These are phyloP conservation scores for Penicillium sp. DNA, from an alignment of 2,329 filamentous ascomycete genomes.

Conservation along the genomic window DNA sequence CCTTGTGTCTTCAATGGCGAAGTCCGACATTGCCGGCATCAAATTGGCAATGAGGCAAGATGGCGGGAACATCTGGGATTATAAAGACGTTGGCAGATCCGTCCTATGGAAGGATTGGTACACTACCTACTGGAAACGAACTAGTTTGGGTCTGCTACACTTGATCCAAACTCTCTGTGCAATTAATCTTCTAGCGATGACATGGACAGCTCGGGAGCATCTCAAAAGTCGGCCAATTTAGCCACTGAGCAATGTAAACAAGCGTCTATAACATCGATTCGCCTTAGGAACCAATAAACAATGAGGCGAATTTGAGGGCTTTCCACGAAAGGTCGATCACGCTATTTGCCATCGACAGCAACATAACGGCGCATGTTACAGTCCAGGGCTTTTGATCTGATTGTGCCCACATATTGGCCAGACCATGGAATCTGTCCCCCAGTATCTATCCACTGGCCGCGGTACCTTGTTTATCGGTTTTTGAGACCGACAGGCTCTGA, in stretches of 20 bases:
- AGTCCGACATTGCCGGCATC: constrained; percentile 1
- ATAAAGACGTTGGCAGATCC: constrained; percentile 8
- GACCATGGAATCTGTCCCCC: constrained; percentile 8
- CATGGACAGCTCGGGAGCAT: neutral
- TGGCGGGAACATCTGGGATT: constrained; percentile 8
- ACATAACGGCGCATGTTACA: constrained; percentile 7
- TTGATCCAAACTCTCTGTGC: constrained; percentile 6
- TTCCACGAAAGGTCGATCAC: constrained; percentile 6
- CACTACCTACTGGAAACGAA: constrained; percentile 6
- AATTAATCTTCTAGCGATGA: constrained; percentile 12
- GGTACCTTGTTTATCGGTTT: constrained; percentile 14
- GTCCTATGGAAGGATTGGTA: constrained; percentile 6
- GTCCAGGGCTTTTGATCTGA: constrained; percentile 3
- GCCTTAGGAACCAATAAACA: constrained; percentile 7
- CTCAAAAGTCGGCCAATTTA: constrained; percentile 7
- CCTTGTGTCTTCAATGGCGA: neutral
- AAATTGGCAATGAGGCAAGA: neutral
- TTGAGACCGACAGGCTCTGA: constrained; percentile 19
- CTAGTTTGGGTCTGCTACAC: constrained; percentile 9
- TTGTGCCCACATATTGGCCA: constrained; percentile 7
- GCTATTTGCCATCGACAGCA: constrained; percentile 20
- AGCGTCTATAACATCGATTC: neutral
- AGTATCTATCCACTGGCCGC: constrained; percentile 7
- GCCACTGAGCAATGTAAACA: constrained; percentile 12
- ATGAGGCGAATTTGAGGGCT: constrained; percentile 19